A percentile compares a stretch with the other conserved stretches of the same genome.
phyloP scores from a whole-genome alignment of 73 alveolate species.

The Symbiodinium natans region DNA sequence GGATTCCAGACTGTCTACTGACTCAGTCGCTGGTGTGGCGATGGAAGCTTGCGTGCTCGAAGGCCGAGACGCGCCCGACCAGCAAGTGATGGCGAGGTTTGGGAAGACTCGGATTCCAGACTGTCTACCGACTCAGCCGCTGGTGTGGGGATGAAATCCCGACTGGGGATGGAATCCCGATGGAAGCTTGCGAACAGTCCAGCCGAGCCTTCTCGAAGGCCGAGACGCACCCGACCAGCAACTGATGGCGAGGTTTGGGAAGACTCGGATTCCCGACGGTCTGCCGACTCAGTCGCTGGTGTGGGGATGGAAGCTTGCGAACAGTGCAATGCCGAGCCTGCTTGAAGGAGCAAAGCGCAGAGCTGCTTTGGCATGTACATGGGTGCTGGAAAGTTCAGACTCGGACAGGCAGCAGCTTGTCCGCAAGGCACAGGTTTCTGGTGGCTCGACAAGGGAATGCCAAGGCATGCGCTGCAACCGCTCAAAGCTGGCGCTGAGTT shows the following conservation, averaged over 20 bases:
- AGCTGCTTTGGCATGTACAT: conserved; percentile 40
- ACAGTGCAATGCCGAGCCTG: too few relatives aligned
- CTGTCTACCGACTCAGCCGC: background rate
- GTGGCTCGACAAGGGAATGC: conserved; percentile 18
- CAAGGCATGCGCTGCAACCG: background rate
- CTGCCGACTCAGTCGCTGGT: background rate
- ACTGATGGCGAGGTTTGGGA: background rate
- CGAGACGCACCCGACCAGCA: background rate
- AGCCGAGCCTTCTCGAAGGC: background rate
- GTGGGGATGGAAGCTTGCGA: background rate
- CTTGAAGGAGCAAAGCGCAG: too few relatives aligned
- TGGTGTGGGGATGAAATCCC: too few relatives aligned
- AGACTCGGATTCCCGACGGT: background rate
- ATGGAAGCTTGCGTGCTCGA: too few relatives aligned
- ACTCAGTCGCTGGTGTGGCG: too few relatives aligned
- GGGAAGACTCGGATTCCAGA: background rate
- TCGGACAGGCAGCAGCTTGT: background rate
- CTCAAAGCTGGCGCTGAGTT: background rate
- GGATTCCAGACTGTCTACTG: background rate
- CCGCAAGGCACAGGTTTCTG: conserved; percentile 5
- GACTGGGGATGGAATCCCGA: too few relatives aligned
- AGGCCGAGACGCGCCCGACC: too few relatives aligned
- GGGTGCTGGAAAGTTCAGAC: conserved; percentile 30
- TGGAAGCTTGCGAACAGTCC: background rate
- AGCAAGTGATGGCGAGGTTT: background rate